Conservation (phyloP, 2,329 filamentous ascomycete genomes). For the Pseudogymnoascus sp. region DNA sequence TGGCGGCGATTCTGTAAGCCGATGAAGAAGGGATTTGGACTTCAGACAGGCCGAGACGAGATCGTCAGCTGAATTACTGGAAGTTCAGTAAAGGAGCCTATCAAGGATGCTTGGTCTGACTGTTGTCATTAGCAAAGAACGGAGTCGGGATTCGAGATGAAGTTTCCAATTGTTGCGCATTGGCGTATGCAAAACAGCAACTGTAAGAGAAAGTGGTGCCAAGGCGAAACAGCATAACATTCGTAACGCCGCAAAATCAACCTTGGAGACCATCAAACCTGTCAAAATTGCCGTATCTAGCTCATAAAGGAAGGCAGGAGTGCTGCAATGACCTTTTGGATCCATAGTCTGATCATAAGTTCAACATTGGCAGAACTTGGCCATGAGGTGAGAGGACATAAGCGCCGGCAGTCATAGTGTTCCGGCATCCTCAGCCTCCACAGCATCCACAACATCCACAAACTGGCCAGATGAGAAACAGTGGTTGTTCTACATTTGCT, state of each 20-base stretch:
- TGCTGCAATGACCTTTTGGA: neutral
- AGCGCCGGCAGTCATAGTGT: neutral
- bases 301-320: neutral
- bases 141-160: neutral
- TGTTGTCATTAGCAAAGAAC: neutral
- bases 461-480: neutral
- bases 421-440: neutral
- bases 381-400: neutral
- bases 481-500: constrained; percentile 3
- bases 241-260: neutral
- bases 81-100: neutral
- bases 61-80: neutral
- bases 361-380: neutral
- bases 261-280: neutral
- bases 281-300: neutral
- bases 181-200: neutral
- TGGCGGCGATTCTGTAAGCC: neutral
- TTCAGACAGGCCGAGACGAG: neutral
- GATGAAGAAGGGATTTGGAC: neutral
- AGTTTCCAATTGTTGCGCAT: constrained; percentile 4
- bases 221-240: neutral
- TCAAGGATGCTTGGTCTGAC: neutral
- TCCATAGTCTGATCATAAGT: neutral
- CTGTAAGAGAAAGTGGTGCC: neutral
- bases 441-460: neutral